Conservation (phyloP, 2,329 filamentous ascomycete species). For the Apiospora arundinis region DNA sequence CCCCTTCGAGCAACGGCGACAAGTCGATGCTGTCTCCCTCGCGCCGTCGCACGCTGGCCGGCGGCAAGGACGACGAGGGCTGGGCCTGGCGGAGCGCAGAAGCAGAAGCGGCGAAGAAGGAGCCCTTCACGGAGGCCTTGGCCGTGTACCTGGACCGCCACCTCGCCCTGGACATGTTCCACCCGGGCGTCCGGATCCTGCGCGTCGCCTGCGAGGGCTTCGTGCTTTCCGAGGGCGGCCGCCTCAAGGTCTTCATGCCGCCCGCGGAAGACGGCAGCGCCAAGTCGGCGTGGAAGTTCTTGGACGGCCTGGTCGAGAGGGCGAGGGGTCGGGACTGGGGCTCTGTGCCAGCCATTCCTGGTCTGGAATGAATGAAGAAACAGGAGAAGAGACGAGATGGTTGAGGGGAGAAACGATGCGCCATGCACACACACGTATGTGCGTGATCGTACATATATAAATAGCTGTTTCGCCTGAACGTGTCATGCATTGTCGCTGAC, state of each 20-base stretch:
- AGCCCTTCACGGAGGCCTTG: conserved; percentile 58
- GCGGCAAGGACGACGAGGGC: conserved; percentile 56
- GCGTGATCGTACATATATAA: not conserved
- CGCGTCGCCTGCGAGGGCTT: conserved; percentile 64
- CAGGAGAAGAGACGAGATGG: not conserved
- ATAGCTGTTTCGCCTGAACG: not conserved
- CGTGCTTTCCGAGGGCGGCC: conserved; percentile 54
- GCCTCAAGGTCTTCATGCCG: conserved; percentile 54
- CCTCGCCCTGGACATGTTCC: conserved; percentile 60
- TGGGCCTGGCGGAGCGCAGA: conserved; percentile 53
- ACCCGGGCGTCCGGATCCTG: conserved; percentile 58
- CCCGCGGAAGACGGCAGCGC: conserved; percentile 10
- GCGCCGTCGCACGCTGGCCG: conserved; percentile 45
- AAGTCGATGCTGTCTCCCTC: not conserved
- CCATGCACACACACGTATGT: not conserved
- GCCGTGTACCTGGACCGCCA: conserved; percentile 58
- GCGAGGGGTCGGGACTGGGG: conserved; percentile 19
- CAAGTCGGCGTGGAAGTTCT: conserved; percentile 27
- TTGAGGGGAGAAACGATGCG: not conserved
- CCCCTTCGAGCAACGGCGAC: not conserved
- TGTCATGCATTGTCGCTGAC: too few species aligned
- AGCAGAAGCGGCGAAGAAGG: not conserved
- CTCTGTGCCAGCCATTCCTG: not conserved
- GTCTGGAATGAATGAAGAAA: not conserved
- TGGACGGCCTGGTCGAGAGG: conserved; percentile 23